A percentile compares a stretch with the other conserved stretches of the same genome.
Evolutionary conservation across 768 basidiomycete species (phyloP).

Genomic region (Leccinum incarnatum): DNA sequence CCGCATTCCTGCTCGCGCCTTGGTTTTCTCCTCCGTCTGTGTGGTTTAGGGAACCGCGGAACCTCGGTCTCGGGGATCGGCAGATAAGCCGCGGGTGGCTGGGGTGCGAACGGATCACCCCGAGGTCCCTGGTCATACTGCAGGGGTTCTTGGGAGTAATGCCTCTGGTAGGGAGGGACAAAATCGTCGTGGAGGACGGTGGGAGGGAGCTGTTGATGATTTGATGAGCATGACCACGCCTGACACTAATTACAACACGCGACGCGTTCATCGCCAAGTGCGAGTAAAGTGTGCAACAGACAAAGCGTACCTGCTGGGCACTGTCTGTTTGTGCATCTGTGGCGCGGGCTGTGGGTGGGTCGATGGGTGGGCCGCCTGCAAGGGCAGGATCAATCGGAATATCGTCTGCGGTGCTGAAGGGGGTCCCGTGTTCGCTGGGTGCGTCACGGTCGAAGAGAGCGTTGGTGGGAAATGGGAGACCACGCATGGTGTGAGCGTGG

Average conservation of each 20-base stretch:
- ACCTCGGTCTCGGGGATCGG: conserved; percentile 46
- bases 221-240: conserved; percentile 22
- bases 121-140: conserved; percentile 75
- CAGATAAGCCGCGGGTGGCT: conserved; percentile 50
- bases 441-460: conserved; percentile 51
- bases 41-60: conserved; percentile 41
- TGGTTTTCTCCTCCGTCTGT: conserved; percentile 45
- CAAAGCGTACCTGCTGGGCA: conserved; percentile 38
- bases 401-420: conserved; percentile 55
- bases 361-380: conserved; percentile 44
- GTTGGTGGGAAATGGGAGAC: conserved; percentile 48
- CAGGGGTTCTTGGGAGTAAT: conserved; percentile 34
- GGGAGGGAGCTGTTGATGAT: conserved; percentile 23
- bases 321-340: conserved; percentile 13
- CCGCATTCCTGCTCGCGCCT: conserved; percentile 68
- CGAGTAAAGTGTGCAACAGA: conserved; percentile 19
- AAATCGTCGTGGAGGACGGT: conserved; percentile 32
- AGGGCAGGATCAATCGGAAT: conserved; percentile 84
- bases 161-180: conserved; percentile 7
- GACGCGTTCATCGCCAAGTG: conserved; percentile 55
- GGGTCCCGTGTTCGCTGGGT: conserved; percentile 59
- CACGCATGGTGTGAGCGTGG: conserved; percentile 46
- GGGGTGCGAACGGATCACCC: conserved; percentile 81
- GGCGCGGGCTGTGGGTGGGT: conserved; percentile 46
- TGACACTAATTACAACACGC: conserved; percentile 52